Evolutionary conservation across 768 basidiomycete species (phyloP).

Genomic region (Kwoniella europaea): DNA sequence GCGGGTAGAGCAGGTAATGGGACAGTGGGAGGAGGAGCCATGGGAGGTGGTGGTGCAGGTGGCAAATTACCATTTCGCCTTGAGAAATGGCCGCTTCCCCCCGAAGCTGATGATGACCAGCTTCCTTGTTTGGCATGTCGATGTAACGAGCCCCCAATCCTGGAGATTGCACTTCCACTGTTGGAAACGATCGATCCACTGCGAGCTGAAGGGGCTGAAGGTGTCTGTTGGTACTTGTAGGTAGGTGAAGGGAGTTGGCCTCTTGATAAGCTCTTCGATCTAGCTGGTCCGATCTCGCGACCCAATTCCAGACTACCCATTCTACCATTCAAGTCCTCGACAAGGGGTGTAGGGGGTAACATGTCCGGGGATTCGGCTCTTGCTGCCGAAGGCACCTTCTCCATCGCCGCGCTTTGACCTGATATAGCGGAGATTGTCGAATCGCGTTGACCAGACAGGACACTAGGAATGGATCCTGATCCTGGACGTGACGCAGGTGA

Average conservation of each 20-base stretch:
- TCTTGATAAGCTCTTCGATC: slow-evolving; percentile 8
- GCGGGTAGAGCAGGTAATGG: slow-evolving; percentile 12
- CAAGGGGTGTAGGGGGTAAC: slow-evolving; percentile 13
- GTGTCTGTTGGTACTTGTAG: not conserved
- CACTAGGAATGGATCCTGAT: slow-evolving; percentile 2
- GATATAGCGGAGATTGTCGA: slow-evolving; percentile 3
- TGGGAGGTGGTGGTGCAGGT: slow-evolving; percentile 12
- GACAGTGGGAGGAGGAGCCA: slow-evolving; percentile 10
- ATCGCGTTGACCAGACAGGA: slow-evolving; percentile 5
- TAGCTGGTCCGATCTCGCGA: not conserved
- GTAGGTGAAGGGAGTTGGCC: not conserved
- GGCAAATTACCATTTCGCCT: not conserved
- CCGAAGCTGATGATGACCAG: slow-evolving; percentile 16
- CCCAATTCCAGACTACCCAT: not conserved
- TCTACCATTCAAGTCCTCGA: not conserved
- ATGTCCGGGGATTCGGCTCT: slow-evolving; percentile 24
- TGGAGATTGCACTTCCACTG: slow-evolving; percentile 2
- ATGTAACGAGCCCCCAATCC: slow-evolving; percentile 17
- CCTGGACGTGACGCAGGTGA: slow-evolving; percentile 3
- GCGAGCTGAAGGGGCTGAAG: not conserved
- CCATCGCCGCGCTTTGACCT: not conserved
- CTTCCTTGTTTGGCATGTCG: slow-evolving; percentile 14
- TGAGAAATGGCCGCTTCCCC: not conserved
- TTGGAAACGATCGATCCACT: not conserved
- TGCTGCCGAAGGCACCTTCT: slow-evolving; percentile 17